Evolutionary conservation across 306 rosid genomes (phyloP).

Genomic region (Adenanthera pavonina): DNA sequence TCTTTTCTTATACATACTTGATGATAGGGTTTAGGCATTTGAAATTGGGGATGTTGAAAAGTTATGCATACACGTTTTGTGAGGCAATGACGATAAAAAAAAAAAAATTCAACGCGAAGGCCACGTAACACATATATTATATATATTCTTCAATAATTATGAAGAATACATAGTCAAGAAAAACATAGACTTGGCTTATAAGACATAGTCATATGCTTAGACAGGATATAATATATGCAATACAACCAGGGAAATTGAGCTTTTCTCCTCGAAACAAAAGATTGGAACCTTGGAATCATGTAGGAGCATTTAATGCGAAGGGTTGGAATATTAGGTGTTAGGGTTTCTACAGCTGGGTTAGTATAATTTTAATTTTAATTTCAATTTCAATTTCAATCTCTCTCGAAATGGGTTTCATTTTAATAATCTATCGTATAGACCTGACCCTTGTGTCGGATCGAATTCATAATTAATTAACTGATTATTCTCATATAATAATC

Average conservation of each 20-base stretch:
- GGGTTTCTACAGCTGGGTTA: conserved; percentile 50
- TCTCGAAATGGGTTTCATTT: conserved; percentile 49
- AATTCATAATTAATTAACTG: conserved; percentile 51
- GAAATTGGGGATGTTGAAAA: conserved; percentile 43
- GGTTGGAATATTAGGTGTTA: conserved; percentile 48
- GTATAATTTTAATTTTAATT: conserved; percentile 27
- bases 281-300: conserved; percentile 70
- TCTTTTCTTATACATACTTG: conserved; percentile 40
- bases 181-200: conserved; percentile 45
- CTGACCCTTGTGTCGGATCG: conserved; percentile 62
- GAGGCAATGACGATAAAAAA: conserved; percentile 26
- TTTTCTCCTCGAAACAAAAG: conserved; percentile 61
- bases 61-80: conserved; percentile 30
- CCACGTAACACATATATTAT: conserved; percentile 8
- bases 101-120: conserved; percentile 42
- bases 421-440: conserved; percentile 50
- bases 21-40: conserved; percentile 54
- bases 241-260: conserved; percentile 49
- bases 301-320: conserved; percentile 68
- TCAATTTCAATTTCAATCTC: conserved; percentile 45
- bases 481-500: conserved; percentile 20
- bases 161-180: background rate
- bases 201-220: conserved; percentile 38
- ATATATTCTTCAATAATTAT: too few species aligned
- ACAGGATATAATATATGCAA: conserved; percentile 37